phyloP scores from a whole-genome alignment of 176 grass and related monocot species.

The Cenchrus americanus region DNA sequence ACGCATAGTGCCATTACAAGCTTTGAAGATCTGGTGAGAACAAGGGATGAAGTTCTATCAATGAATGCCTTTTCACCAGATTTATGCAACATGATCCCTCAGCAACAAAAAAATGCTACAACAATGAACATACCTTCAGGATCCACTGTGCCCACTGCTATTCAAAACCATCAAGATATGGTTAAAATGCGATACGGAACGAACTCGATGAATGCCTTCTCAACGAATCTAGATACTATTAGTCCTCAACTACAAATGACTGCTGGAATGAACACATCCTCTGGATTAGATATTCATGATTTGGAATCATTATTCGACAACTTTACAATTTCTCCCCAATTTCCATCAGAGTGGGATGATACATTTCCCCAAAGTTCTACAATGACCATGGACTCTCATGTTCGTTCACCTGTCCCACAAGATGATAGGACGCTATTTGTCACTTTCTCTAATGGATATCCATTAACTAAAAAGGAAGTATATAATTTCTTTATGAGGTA shows the following conservation, averaged over 20 bases:
- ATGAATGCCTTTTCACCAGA: not conserved
- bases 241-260: not conserved
- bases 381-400: not conserved
- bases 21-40: not conserved
- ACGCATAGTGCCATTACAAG: not conserved
- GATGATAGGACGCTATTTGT: conserved; percentile 1
- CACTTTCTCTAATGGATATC: conserved; percentile 3
- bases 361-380: not conserved
- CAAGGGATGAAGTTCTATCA: not conserved
- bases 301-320: not conserved
- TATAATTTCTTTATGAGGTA: conserved; percentile 10
- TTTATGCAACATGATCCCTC: not conserved
- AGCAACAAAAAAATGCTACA: not conserved
- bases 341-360: not conserved
- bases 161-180: not conserved
- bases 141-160: not conserved
- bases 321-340: not conserved
- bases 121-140: not conserved
- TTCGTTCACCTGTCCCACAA: not conserved
- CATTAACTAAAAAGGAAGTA: not conserved
- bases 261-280: not conserved
- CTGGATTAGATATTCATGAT: not conserved
- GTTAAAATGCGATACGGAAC: not conserved
- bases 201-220: not conserved
- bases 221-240: not conserved